phyloP scores from a whole-genome alignment of 306 rosid genomes.

The Rosa multiflora region DNA sequence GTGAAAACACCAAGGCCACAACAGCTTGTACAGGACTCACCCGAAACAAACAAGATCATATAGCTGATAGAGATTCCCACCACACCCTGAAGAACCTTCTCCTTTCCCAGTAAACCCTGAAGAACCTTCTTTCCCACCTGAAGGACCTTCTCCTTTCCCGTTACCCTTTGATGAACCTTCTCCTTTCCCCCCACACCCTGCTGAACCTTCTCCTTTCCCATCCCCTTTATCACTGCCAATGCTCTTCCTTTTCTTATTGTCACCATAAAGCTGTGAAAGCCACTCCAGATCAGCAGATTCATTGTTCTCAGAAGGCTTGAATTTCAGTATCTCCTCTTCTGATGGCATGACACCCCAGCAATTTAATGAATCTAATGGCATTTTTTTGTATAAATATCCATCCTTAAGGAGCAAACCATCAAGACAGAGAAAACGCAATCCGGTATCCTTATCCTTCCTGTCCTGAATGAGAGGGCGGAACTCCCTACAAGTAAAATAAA shows the following conservation, averaged over 20 bases:
- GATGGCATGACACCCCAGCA: constrained; percentile 83
- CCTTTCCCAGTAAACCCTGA: constrained; percentile 43
- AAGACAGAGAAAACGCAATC: constrained; percentile 60
- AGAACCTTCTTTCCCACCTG: constrained; percentile 23
- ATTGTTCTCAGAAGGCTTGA: constrained; percentile 57
- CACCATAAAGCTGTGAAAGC: constrained; percentile 90
- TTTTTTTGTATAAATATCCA: constrained; percentile 83
- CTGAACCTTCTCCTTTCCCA: constrained; percentile 54
- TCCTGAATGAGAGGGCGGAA: constrained; percentile 81
- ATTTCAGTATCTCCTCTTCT: constrained; percentile 78
- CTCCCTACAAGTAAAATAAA: constrained; percentile 50
- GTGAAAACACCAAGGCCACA: constrained; percentile 18
- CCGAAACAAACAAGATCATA: constrained; percentile 84
- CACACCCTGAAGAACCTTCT: constrained; percentile 42
- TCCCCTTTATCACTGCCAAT: constrained; percentile 49
- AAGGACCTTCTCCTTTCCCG: constrained; percentile 55
- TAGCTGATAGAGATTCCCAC: constrained; percentile 52
- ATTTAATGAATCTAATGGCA: constrained; percentile 74
- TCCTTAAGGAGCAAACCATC: constrained; percentile 82
- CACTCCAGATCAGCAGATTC: constrained; percentile 73
- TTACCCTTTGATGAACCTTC: constrained; percentile 27
- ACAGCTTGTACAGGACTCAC: constrained; percentile 50
- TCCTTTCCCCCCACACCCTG: constrained; percentile 34
- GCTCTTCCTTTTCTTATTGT: constrained; percentile 50
- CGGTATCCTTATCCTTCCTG: constrained; percentile 74